Conservation (phyloP, 768 basidiomycete genomes). For the Rhodocollybia butyracea region DNA sequence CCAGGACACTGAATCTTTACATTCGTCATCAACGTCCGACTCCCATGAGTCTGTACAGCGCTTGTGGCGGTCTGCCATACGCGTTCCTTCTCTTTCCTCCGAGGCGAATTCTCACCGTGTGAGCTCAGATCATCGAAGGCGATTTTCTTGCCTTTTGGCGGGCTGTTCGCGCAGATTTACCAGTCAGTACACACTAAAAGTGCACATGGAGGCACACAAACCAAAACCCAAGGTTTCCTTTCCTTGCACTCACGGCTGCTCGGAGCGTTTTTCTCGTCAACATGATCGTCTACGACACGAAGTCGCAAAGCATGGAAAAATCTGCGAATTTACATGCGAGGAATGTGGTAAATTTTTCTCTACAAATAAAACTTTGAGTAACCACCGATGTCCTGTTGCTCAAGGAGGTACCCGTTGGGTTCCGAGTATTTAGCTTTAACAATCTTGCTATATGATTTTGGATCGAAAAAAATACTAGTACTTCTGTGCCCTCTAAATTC, state of each 20-base stretch:
- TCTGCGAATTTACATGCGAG: constrained; percentile 52
- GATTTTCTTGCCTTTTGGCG: constrained; percentile 44
- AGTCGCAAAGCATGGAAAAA: constrained; percentile 53
- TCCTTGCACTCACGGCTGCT: constrained; percentile 52
- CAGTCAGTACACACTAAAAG: constrained; percentile 51
- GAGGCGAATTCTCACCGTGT: not conserved
- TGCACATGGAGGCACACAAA: constrained; percentile 54
- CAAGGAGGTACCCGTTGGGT: constrained; percentile 50
- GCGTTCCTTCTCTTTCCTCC: constrained; percentile 1
- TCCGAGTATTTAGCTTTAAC: no score
- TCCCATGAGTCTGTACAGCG: not conserved
- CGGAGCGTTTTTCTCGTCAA: constrained; percentile 52
- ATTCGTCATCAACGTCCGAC: not conserved
- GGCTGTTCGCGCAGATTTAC: constrained; percentile 50
- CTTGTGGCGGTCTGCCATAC: not conserved
- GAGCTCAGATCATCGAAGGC: constrained; percentile 24
- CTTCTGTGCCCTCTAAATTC: no score
- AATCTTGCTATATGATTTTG: no score
- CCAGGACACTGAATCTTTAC: not conserved
- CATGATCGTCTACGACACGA: constrained; percentile 58
- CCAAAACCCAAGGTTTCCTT: constrained; percentile 46
- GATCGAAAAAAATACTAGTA: no score
- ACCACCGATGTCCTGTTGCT: constrained; percentile 54
- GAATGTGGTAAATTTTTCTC: constrained; percentile 55
- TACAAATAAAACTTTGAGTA: constrained; percentile 46